These are phyloP conservation scores for Trichoderma oligosporum DNA, from an alignment of 2,329 filamentous ascomycete genomes.

Conservation along the genomic window DNA sequence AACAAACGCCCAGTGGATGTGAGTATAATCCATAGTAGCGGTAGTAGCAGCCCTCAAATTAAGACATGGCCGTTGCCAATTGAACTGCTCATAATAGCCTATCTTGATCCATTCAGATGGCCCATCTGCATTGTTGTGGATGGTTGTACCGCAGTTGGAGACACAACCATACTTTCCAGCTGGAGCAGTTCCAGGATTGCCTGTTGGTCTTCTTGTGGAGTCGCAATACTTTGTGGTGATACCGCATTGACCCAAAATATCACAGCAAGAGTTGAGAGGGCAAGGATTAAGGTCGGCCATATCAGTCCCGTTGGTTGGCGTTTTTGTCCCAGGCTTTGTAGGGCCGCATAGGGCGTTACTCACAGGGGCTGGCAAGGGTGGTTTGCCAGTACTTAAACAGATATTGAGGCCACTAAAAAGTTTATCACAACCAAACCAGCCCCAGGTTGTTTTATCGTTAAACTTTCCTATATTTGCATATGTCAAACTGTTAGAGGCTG, in stretches of 20 bases:
- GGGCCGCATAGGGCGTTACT: slow-evolving; percentile 26
- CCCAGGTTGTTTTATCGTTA: slow-evolving; percentile 30
- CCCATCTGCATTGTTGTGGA: slow-evolving; percentile 19
- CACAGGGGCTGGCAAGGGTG: slow-evolving; percentile 25
- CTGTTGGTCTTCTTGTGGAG: not conserved
- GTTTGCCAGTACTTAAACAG: slow-evolving; percentile 24
- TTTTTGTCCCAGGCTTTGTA: slow-evolving; percentile 25
- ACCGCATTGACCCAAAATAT: slow-evolving; percentile 42
- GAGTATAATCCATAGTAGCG: slow-evolving; percentile 24
- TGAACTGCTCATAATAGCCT: slow-evolving; percentile 26
- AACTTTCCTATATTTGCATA: slow-evolving; percentile 23
- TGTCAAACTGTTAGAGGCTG: too few species aligned
- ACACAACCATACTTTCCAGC: slow-evolving; percentile 13
- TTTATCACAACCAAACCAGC: slow-evolving; percentile 24
- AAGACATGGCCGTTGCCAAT: slow-evolving; percentile 18
- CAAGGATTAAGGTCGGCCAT: slow-evolving; percentile 30
- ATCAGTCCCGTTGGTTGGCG: slow-evolving; percentile 14
- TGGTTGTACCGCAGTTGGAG: slow-evolving; percentile 28
- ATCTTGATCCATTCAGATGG: slow-evolving; percentile 23
- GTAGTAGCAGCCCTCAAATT: slow-evolving; percentile 17
- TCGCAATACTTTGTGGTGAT: slow-evolving; percentile 38
- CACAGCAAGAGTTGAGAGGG: slow-evolving; percentile 30
- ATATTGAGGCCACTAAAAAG: slow-evolving; percentile 21
- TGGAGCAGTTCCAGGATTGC: slow-evolving; percentile 11
- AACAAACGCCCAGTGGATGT: slow-evolving; percentile 32